phyloP scores from a whole-genome alignment of 768 basidiomycete genomes.

The Mycena maculata region DNA sequence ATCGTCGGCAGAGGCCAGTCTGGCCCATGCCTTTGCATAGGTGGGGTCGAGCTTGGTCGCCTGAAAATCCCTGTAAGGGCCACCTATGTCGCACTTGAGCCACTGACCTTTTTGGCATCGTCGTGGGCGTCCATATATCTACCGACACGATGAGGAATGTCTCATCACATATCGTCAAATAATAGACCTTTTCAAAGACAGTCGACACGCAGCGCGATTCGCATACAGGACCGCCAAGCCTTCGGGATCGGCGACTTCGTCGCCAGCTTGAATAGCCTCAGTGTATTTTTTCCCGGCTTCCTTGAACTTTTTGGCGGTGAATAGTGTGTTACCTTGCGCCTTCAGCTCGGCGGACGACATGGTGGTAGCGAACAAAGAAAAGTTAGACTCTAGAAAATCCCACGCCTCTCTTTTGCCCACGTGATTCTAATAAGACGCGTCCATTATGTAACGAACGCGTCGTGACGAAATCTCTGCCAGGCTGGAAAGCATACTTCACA shows the following conservation, averaged over 20 bases:
- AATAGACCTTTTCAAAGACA: conserved; percentile 25
- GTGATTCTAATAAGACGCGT: neutral
- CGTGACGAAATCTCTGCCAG: too few species aligned
- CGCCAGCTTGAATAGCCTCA: conserved; percentile 23
- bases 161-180: neutral
- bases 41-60: conserved; percentile 39
- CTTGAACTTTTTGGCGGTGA: conserved; percentile 17
- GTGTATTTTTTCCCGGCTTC: conserved; percentile 27
- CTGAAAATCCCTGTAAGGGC: conserved; percentile 8
- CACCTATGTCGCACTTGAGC: neutral
- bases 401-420: neutral
- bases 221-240: conserved; percentile 27
- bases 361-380: neutral
- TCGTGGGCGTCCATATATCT: conserved; percentile 33
- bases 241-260: conserved; percentile 12
- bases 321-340: conserved; percentile 29
- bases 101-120: conserved; percentile 36
- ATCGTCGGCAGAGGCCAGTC: conserved; percentile 33
- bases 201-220: conserved; percentile 30
- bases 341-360: conserved; percentile 24
- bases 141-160: neutral
- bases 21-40: conserved; percentile 35
- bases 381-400: too few species aligned
- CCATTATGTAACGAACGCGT: neutral
- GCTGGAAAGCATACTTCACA: too few species aligned